A percentile compares a stretch with the other conserved stretches of the same genome.
Evolutionary conservation across 2,329 filamentous ascomycete genomes (phyloP).

Genomic region (Fusarium subtropicale): DNA sequence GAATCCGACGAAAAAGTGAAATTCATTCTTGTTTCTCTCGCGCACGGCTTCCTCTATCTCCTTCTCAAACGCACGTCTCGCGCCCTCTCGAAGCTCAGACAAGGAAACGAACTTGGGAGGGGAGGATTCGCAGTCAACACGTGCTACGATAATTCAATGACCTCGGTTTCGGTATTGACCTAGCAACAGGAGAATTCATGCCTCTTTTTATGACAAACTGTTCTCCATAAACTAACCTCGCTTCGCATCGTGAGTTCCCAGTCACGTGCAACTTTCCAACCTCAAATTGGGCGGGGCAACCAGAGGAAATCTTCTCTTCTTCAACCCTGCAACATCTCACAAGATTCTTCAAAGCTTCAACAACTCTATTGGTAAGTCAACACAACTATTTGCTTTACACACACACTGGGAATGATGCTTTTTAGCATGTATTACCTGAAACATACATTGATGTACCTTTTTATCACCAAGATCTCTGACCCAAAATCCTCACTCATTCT

Average conservation of each 20-base stretch:
- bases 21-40: slow-evolving; percentile 37
- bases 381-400: slow-evolving; percentile 1
- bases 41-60: slow-evolving; percentile 1
- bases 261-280: slow-evolving; percentile 29
- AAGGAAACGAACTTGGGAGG: slow-evolving; percentile 8
- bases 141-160: slow-evolving; percentile 31
- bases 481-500: slow-evolving; percentile 44
- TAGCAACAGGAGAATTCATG: slow-evolving; percentile 13
- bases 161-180: slow-evolving; percentile 17
- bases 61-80: slow-evolving; percentile 12
- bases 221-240: slow-evolving; percentile 25
- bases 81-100: slow-evolving; percentile 22
- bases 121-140: slow-evolving; percentile 35
- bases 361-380: slow-evolving; percentile 51
- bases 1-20: slow-evolving; percentile 50
- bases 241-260: slow-evolving; percentile 22
- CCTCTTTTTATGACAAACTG: slow-evolving; percentile 16
- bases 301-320: slow-evolving; percentile 17
- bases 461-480: slow-evolving; percentile 82
- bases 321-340: slow-evolving; percentile 18
- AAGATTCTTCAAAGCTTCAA: slow-evolving; percentile 21
- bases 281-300: slow-evolving; percentile 41
- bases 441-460: slow-evolving; percentile 65
- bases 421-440: slow-evolving; percentile 71
- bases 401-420: slow-evolving; percentile 61